A percentile compares a stretch with the other conserved stretches of the same genome.
phyloP scores from a whole-genome alignment of 176 grass and related monocot species.

The Miscanthus lutarioriparius region DNA sequence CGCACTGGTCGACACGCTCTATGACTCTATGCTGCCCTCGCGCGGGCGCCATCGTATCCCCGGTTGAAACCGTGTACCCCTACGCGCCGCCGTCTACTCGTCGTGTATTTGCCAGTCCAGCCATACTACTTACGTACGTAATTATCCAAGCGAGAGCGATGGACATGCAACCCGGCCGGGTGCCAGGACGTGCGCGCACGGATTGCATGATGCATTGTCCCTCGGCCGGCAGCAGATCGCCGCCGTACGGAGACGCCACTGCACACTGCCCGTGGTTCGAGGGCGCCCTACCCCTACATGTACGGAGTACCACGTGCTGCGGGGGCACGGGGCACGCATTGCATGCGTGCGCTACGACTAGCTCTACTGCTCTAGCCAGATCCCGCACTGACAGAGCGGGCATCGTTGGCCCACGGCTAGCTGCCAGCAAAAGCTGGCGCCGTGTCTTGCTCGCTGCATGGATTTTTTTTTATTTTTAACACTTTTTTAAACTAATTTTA shows the following conservation, averaged over 20 bases:
- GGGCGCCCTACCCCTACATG: neutral
- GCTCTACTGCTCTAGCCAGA: constrained; percentile 2
- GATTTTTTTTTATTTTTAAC: too few relatives aligned
- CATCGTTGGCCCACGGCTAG: neutral
- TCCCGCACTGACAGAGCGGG: constrained; percentile 5
- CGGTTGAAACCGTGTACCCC: neutral
- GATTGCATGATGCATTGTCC: neutral
- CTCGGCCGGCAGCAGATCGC: neutral
- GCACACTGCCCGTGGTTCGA: constrained; percentile 4
- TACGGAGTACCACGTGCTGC: too few relatives aligned
- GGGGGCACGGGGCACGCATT: too few relatives aligned
- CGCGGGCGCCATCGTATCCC: neutral
- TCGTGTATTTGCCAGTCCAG: neutral
- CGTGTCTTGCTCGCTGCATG: neutral
- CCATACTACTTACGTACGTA: too few relatives aligned
- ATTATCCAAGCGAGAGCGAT: too few relatives aligned
- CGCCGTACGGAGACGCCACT: constrained; percentile 6
- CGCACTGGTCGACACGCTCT: too few relatives aligned
- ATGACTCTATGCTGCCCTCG: too few relatives aligned
- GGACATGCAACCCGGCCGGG: neutral
- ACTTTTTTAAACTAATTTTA: too few relatives aligned
- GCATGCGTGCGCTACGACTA: neutral
- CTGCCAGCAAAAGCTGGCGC: neutral
- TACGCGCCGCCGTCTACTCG: neutral
- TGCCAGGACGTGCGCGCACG: neutral